Percentiles rank a stretch among this genome's conserved stretches.
Evolutionary conservation across 352 stramenopile species (phyloP).

Genomic region (Globisporangium paroecandrum): DNA sequence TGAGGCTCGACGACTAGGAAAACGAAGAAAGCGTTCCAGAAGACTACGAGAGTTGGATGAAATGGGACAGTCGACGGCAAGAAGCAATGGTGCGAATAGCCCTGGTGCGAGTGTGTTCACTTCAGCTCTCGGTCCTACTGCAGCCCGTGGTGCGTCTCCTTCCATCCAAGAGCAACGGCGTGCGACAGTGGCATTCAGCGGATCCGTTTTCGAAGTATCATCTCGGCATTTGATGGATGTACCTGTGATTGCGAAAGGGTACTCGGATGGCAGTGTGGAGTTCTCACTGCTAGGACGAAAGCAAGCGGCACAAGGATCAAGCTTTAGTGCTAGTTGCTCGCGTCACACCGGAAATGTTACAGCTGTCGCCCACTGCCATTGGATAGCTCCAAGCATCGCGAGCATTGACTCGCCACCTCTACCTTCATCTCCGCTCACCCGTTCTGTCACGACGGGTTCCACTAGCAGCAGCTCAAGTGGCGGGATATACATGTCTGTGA

Average conservation of each 20-base stretch:
- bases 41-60: conserved; percentile 1
- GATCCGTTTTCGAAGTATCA: neutral
- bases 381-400: conserved; percentile 13
- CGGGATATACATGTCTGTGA: conserved; percentile 20
- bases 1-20: conserved; percentile 24
- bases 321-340: conserved; percentile 3
- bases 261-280: conserved; percentile 43
- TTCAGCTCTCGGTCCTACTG: conserved; percentile 1
- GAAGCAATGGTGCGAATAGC: neutral
- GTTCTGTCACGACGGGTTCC: neutral
- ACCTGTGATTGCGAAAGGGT: conserved; percentile 47
- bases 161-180: conserved; percentile 1
- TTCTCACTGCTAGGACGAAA: conserved; percentile 29
- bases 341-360: conserved; percentile 42
- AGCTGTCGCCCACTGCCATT: conserved; percentile 46
- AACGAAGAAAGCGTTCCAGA: conserved; percentile 22
- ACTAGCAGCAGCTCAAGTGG: neutral
- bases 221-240: conserved; percentile 57
- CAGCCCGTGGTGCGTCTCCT: conserved; percentile 4
- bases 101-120: conserved; percentile 24
- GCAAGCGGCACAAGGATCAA: conserved; percentile 12
- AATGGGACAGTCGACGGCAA: neutral
- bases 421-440: neutral
- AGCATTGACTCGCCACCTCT: neutral
- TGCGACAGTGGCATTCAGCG: conserved; percentile 4